phyloP scores from a whole-genome alignment of 176 grass and related monocot species.

The Oryza glumipatula region DNA sequence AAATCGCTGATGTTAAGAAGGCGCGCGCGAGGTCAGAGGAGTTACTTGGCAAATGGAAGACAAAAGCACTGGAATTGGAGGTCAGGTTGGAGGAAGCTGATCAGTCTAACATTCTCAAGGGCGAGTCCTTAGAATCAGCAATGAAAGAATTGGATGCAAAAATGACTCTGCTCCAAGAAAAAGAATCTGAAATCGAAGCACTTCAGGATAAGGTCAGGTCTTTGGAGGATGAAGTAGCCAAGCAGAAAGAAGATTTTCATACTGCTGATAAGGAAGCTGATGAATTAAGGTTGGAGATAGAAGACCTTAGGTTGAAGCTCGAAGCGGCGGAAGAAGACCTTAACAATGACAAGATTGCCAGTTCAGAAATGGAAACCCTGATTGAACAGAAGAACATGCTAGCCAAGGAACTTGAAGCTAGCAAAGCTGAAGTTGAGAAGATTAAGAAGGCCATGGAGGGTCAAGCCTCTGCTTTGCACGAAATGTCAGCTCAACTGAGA shows the following conservation, averaged over 20 bases:
- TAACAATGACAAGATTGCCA: conserved; percentile 46
- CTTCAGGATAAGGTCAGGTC: conserved; percentile 67
- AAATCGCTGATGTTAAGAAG: conserved; percentile 54
- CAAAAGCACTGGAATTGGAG: conserved; percentile 60
- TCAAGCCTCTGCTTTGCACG: conserved; percentile 85
- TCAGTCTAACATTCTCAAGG: conserved; percentile 57
- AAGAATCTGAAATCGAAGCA: conserved; percentile 55
- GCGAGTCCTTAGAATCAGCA: conserved; percentile 55
- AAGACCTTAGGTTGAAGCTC: conserved; percentile 66
- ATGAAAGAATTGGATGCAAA: conserved; percentile 71
- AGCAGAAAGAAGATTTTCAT: conserved; percentile 52
- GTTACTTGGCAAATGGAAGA: conserved; percentile 57
- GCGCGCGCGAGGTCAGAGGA: conserved; percentile 35
- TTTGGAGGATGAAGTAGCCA: conserved; percentile 65
- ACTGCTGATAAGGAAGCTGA: conserved; percentile 64
- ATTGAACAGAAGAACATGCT: conserved; percentile 63
- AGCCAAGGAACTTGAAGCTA: conserved; percentile 58
- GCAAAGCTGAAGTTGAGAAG: conserved; percentile 68
- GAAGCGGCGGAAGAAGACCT: conserved; percentile 37
- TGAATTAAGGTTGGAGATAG: conserved; percentile 47
- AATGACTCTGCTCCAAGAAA: conserved; percentile 57
- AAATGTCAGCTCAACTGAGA: conserved; percentile 78
- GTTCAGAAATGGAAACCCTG: conserved; percentile 51
- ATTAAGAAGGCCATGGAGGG: conserved; percentile 93
- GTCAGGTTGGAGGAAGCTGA: conserved; percentile 70